phyloP scores from a whole-genome alignment of 2,329 filamentous ascomycete species.

The Nakataea oryzae region DNA sequence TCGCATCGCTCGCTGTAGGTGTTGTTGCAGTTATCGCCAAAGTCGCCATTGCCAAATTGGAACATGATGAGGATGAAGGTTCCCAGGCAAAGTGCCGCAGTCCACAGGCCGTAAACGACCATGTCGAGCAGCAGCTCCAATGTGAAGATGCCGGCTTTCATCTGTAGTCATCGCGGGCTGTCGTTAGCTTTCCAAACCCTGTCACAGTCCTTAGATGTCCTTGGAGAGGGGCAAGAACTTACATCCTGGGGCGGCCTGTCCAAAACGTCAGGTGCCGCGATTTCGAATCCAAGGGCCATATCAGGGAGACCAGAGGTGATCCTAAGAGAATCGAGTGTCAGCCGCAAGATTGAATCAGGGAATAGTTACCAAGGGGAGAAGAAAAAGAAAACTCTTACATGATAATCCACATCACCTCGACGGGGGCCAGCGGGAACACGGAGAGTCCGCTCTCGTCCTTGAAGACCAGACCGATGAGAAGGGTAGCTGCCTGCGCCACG shows the following conservation, averaged over 20 bases:
- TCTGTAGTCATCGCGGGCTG: background rate
- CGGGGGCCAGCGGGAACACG: slow-evolving; percentile 54
- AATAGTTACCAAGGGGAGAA: background rate
- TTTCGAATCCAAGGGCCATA: slow-evolving; percentile 58
- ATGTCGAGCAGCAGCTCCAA: slow-evolving; percentile 48
- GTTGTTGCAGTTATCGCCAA: slow-evolving; percentile 43
- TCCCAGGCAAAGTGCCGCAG: slow-evolving; percentile 4
- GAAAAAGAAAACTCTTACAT: slow-evolving; percentile 27
- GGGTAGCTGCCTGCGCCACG: slow-evolving; percentile 49
- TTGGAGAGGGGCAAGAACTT: background rate
- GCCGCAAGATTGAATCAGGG: background rate
- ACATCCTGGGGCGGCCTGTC: slow-evolving; percentile 35
- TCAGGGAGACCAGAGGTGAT: slow-evolving; percentile 56
- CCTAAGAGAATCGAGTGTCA: background rate
- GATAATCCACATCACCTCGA: slow-evolving; percentile 63
- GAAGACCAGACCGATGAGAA: slow-evolving; percentile 55
- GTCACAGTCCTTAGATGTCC: too few relatives aligned
- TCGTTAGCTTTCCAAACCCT: background rate
- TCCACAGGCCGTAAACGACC: slow-evolving; percentile 37
- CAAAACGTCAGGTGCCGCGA: slow-evolving; percentile 52
- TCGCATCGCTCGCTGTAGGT: slow-evolving; percentile 36
- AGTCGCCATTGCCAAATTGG: slow-evolving; percentile 34
- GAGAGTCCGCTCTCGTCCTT: slow-evolving; percentile 48
- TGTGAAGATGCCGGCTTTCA: slow-evolving; percentile 45
- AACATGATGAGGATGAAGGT: slow-evolving; percentile 4